Evolutionary conservation across 331 rosid species (phyloP), one percentile per base, ranked within the genome.

Genomic region (Malus hybrid): DNA sequence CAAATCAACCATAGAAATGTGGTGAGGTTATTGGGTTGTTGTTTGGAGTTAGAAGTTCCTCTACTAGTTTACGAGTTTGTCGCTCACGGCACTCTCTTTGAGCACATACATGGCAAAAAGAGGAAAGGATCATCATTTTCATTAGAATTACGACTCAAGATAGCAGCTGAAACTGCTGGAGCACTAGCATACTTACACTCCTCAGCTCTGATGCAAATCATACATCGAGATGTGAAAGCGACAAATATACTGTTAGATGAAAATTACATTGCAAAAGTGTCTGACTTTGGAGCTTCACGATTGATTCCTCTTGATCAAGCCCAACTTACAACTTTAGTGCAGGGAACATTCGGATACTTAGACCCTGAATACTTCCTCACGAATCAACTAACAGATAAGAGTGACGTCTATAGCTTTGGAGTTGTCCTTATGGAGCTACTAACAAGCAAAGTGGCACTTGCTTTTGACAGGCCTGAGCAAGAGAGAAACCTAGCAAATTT

Each of bases 261-360:
- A 48, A 69, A n/a, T 39, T 24, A 69, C 70, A 69, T 8, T 5
- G 62, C 24, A 6, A 44, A 69, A 28, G 74, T 77, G 11, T 63
- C 67, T 0, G 22, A 63, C 19, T 63, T 63, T 15, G 42, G 67
- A 63, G 67, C 67, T 63, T 69, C 80, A 7, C 34, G 56, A 16
- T 22, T 59, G 7, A 44, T 77, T 29, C 75, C 75, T 6, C 22
- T 19, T 2, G 75, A 77, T n/a, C 48, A 69, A 39, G 27, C 31
- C n/a, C 59, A 60, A 48, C 9, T 76, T 1, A 15, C 69, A 64
- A 70, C 81, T 4, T 22, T 70, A 24, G 81, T 63, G 61, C 81
- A 78, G 32, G 81, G 81, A 9, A 78, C 76, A 31, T 22, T 78
- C 4, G 77, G 73, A 22, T 71, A 78, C 72, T 48, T 78, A 14